Percentiles rank a stretch among this genome's conserved stretches.
These are phyloP conservation scores for Chlorella sp. DNA, from an alignment of 139 green algal genomes.

Conservation along the genomic window DNA sequence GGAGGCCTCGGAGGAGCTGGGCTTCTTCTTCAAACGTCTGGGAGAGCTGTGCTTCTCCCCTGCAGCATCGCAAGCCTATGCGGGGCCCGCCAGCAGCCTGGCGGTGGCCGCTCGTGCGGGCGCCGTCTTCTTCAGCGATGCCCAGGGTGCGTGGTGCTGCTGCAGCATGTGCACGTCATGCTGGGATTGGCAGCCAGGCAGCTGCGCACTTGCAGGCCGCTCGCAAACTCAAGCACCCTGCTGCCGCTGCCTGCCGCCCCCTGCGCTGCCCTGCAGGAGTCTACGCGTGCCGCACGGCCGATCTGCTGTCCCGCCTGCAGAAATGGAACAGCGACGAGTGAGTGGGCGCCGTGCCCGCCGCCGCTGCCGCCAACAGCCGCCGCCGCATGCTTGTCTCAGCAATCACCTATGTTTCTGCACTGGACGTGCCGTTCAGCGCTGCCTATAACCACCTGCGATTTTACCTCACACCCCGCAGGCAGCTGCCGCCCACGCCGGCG, in stretches of 20 bases:
- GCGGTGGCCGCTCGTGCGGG: constrained; percentile 9
- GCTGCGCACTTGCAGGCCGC: neutral
- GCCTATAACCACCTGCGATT: too few species aligned
- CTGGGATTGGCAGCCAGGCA: too few species aligned
- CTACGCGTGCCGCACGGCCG: constrained; percentile 22
- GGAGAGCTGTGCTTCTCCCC: constrained; percentile 28
- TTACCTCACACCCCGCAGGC: constrained; percentile 7
- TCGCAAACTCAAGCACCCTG: neutral
- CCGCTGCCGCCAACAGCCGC: neutral
- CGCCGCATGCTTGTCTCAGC: neutral
- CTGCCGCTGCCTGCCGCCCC: neutral
- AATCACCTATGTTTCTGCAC: too few species aligned
- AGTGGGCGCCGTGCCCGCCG: neutral
- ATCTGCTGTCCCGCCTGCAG: constrained; percentile 33
- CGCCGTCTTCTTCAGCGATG: constrained; percentile 38
- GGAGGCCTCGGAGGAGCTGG: constrained; percentile 23
- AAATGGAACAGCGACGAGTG: constrained; percentile 47
- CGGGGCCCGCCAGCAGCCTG: neutral
- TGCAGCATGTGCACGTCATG: too few species aligned
- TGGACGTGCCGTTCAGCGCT: too few species aligned
- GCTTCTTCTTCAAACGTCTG: constrained; percentile 42
- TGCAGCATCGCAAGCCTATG: neutral
- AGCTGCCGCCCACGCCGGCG: neutral
- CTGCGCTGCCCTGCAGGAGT: constrained; percentile 15
- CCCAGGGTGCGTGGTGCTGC: neutral